Evolutionary conservation across 106 monocot species (phyloP), one percentile per base, ranked within the genome.

Genomic region (Agapanthus africanus): DNA sequence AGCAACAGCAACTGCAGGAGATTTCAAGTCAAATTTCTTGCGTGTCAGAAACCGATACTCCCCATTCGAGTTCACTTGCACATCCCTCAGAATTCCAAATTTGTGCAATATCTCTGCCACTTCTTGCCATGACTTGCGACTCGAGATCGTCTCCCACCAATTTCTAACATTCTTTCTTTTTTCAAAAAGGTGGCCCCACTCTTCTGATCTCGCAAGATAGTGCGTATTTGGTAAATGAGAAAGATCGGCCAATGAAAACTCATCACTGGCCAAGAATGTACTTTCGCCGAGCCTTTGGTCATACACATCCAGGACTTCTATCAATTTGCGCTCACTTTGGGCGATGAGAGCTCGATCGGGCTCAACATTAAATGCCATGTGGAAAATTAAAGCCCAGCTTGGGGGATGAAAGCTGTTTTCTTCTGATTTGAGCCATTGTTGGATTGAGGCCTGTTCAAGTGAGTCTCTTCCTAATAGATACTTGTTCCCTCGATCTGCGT

Each of bases 171-270:
- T 76, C 74, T 80, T 84, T 59, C 82, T 82, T 0, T 77, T 73
- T 11, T 77, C 31, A 64, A 91, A 85, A 14, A 88, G 82, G 65
- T 80, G 34, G 5, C 71, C 57, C 72, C 59, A 76, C 39, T 83
- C 71, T 9, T 34, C 44, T 26, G 85, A 80, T 34, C 51, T 76
- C 0, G 64, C 68, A 2, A 88, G 65, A 71, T 78, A 88, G 74
- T 88, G 76, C 4, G 87, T 66, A 62, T 85, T 85, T 14, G 91
- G 91, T 33, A 91, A 80, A 67, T 91, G 91, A 11, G 68, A 67
- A 39, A 91, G 82, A 40, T 91, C 91, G 4, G 91, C 87, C 23
- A 91, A 70, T 10, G 91, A 70, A 67, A 91, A 91, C 25, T 85
- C 74, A 21, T 82, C 68, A 1, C 88, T 85, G 19, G 80, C 91